Percentiles rank a stretch among this genome's conserved stretches.
Evolutionary conservation across 2,329 filamentous ascomycete species (phyloP).

Genomic region (Arthrobotrys sinensis): DNA sequence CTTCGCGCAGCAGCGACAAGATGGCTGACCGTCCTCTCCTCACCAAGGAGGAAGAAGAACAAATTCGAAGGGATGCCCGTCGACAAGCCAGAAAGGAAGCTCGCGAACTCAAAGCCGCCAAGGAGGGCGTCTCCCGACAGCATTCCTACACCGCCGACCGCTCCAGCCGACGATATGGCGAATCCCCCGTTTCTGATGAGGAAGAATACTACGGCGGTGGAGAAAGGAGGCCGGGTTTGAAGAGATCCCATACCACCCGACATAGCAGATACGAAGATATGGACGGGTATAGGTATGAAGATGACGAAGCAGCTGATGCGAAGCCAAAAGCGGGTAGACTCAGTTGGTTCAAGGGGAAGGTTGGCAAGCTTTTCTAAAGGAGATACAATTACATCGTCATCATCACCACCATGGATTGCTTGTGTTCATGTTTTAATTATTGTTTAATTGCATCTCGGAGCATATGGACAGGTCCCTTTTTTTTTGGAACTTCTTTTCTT

Average conservation of each 20-base stretch:
- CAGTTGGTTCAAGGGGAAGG: constrained; percentile 58
- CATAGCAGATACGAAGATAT: constrained; percentile 48
- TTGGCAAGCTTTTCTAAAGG: constrained; percentile 55
- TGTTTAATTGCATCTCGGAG: constrained; percentile 37
- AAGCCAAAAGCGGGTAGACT: constrained; percentile 51
- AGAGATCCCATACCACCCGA: constrained; percentile 46
- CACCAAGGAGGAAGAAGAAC: constrained; percentile 59
- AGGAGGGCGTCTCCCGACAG: constrained; percentile 35
- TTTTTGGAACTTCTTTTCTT: constrained; percentile 1
- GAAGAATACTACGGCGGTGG: constrained; percentile 37
- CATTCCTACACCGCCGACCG: constrained; percentile 44
- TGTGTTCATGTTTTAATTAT: constrained; percentile 10
- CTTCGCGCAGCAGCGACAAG: constrained; percentile 56
- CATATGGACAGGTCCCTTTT: constrained; percentile 10
- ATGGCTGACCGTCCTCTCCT: constrained; percentile 52
- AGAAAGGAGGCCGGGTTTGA: constrained; percentile 40
- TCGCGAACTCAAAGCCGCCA: constrained; percentile 48
- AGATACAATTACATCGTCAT: background rate
- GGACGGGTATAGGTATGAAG: constrained; percentile 42
- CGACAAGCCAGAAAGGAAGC: constrained; percentile 49
- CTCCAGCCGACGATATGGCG: constrained; percentile 44
- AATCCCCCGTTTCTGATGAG: constrained; percentile 50
- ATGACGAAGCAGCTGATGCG: constrained; percentile 41
- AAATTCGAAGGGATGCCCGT: constrained; percentile 54
- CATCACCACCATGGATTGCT: background rate